Conservation (phyloP, 441 rosid species). For the Adansonia rubrostipa region DNA sequence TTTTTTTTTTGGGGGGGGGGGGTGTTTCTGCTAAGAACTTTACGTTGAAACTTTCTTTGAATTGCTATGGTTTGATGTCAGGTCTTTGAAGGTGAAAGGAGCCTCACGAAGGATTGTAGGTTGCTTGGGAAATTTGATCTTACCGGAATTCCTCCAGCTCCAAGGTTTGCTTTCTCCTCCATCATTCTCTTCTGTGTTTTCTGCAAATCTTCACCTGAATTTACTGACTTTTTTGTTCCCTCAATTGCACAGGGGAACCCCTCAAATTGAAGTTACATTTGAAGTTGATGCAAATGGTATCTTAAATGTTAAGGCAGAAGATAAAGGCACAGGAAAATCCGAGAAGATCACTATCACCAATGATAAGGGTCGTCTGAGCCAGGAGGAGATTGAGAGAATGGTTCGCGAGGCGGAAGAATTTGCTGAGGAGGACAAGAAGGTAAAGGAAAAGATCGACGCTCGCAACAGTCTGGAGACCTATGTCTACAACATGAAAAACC, state of each 20-base stretch:
- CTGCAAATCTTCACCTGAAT: neutral
- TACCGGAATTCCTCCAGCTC: constrained; percentile 83
- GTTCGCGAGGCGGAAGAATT: constrained; percentile 94
- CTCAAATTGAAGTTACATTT: constrained; percentile 95
- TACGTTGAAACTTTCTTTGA: neutral
- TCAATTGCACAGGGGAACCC: constrained; percentile 73
- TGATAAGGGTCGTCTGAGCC: constrained; percentile 94
- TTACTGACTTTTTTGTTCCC: neutral
- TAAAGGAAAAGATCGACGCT: constrained; percentile 87
- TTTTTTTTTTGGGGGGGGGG: no score
- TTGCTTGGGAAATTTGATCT: constrained; percentile 89
- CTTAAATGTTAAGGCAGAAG: constrained; percentile 91
- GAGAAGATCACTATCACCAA: constrained; percentile 98
- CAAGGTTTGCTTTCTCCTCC: constrained; percentile 48
- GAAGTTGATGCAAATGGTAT: constrained; percentile 98
- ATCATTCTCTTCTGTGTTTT: neutral
- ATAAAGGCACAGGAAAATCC: constrained; percentile 86
- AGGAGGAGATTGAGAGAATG: constrained; percentile 96
- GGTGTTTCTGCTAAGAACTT: neutral
- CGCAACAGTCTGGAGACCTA: constrained; percentile 88
- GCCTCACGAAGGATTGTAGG: constrained; percentile 95
- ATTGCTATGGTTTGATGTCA: constrained; percentile 28
- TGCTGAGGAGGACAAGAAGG: constrained; percentile 97
- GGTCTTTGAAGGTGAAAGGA: constrained; percentile 99
- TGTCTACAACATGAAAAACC: constrained; percentile 96